Evolutionary conservation across 2,329 filamentous ascomycete genomes (phyloP), one percentile per base, ranked within the genome.

Genomic region (Ilyonectria robusta): DNA sequence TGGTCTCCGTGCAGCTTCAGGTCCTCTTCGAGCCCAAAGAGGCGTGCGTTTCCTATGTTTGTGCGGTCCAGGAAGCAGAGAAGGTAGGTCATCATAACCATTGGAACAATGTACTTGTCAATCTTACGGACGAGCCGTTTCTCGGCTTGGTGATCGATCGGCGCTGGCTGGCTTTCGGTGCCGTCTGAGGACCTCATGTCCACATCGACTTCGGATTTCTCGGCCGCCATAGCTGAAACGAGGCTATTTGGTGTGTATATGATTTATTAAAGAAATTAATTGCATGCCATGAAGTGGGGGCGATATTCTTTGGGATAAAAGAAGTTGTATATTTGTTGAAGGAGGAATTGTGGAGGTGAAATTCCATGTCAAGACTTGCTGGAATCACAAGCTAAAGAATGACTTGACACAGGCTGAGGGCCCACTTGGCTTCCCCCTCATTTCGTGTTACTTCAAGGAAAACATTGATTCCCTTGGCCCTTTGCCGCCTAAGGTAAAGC

Each of bases 1-100:
- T 93, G 61, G 91, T 92, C 84, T 9, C 85, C 84, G 37, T 80
- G 76, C 68, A 93, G 80, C 9, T 84, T 80, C 11, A 92, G 80
- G 62, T 91, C 89, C 59, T 86, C 80, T 62, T 80, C 76, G 29
- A 83, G 69, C n/a, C 78, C 78, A 74, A 51, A 77, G 37, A 81
- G 75, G 60, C 77, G 76, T 17, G 79, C 80, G 73, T 81, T 81
- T 54, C 83, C 84, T 55, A 86, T 84, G 72, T 86, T 87, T n/a
- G 83, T 84, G 57, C 84, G 79, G 69, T 86, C 62, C 21, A 65
- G 23, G 5, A 65, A 59, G 29, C 48, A 54, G 11, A 65, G 47
- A 6, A 65, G 62, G 26, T 65, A 65, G 2, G 48, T 37, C 6
- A 37, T 21, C 62, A 65, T 65, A 48, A 65, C 62, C 17, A 53